Evolutionary conservation across 768 basidiomycete genomes (phyloP).

Genomic region (Zangia roseola): DNA sequence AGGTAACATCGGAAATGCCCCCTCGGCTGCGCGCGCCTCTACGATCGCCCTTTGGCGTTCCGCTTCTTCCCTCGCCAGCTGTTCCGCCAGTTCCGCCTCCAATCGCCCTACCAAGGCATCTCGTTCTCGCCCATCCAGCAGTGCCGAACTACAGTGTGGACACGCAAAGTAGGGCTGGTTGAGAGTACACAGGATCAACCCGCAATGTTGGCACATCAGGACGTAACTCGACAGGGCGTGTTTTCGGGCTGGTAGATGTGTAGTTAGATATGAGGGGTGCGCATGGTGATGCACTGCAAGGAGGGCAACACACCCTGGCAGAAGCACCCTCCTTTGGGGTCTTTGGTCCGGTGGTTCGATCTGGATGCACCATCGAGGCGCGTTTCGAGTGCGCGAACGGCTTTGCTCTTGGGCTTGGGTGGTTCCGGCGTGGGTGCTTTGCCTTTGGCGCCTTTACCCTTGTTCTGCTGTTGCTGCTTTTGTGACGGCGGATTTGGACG

Average conservation of each 20-base stretch:
- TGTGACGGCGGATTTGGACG: slow-evolving; percentile 28
- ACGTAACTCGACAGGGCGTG: slow-evolving; percentile 59
- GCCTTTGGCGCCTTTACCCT: slow-evolving; percentile 35
- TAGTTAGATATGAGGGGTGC: background rate
- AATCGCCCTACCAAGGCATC: slow-evolving; percentile 42
- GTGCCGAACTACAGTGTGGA: slow-evolving; percentile 46
- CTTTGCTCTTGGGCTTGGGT: slow-evolving; percentile 50
- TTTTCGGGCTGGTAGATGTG: slow-evolving; percentile 42
- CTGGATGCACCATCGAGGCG: slow-evolving; percentile 41
- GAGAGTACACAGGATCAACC: slow-evolving; percentile 58
- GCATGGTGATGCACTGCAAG: too few relatives aligned
- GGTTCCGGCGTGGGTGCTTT: slow-evolving; percentile 37
- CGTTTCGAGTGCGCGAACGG: slow-evolving; percentile 47
- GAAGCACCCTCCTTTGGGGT: slow-evolving; percentile 67
- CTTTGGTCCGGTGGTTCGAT: slow-evolving; percentile 38
- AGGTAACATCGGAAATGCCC: slow-evolving; percentile 60
- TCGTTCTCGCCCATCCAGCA: slow-evolving; percentile 38
- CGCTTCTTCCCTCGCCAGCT: slow-evolving; percentile 47
- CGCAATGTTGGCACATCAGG: slow-evolving; percentile 56
- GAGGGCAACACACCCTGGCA: slow-evolving; percentile 51
- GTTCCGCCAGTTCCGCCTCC: slow-evolving; percentile 42
- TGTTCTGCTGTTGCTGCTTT: slow-evolving; percentile 19
- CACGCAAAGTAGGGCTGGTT: slow-evolving; percentile 56
- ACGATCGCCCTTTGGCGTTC: slow-evolving; percentile 45
- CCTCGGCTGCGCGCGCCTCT: slow-evolving; percentile 49